Percentiles rank a stretch among this genome's conserved stretches.
These are phyloP conservation scores for Fusarium chuoi DNA, from an alignment of 2,329 filamentous ascomycete genomes.

Conservation along the genomic window DNA sequence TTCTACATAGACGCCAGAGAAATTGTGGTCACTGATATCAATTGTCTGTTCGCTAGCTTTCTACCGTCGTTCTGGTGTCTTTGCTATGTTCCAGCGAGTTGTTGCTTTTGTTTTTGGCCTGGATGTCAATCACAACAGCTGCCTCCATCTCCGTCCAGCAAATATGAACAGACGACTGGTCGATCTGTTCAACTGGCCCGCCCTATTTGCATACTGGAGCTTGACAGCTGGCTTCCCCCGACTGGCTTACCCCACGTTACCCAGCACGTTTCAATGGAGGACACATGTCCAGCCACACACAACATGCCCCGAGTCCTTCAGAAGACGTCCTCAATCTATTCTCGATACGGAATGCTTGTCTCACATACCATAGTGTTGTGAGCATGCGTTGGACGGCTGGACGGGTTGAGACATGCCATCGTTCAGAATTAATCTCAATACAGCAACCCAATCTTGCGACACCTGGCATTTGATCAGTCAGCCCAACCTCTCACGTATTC, in stretches of 20 bases:
- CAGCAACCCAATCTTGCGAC: slow-evolving; percentile 1
- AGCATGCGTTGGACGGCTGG: slow-evolving; percentile 19
- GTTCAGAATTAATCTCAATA: slow-evolving; percentile 5
- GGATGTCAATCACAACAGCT: slow-evolving; percentile 30
- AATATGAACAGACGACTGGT: not conserved
- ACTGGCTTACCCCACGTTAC: slow-evolving; percentile 45
- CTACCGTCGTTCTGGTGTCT: not conserved
- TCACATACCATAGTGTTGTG: slow-evolving; percentile 17
- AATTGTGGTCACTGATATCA: slow-evolving; percentile 12
- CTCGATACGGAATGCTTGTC: slow-evolving; percentile 36
- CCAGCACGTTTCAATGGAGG: slow-evolving; percentile 51
- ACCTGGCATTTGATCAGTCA: slow-evolving; percentile 11
- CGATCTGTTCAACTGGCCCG: slow-evolving; percentile 29
- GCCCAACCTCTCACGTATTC: slow-evolving; percentile 26
- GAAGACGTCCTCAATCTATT: slow-evolving; percentile 28
- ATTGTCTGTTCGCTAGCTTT: slow-evolving; percentile 2
- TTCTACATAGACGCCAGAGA: slow-evolving; percentile 30
- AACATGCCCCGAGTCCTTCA: slow-evolving; percentile 30
- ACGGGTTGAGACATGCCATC: slow-evolving; percentile 26
- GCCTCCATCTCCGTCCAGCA: slow-evolving; percentile 27
- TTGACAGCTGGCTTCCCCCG: slow-evolving; percentile 48
- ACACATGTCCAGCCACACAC: slow-evolving; percentile 53
- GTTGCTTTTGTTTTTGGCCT: slow-evolving; percentile 31
- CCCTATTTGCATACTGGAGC: slow-evolving; percentile 36
- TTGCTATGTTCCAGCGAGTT: slow-evolving; percentile 8